These are phyloP conservation scores for Alternaria sp. DNA, from an alignment of 2,329 filamentous ascomycete species.

Conservation along the genomic window DNA sequence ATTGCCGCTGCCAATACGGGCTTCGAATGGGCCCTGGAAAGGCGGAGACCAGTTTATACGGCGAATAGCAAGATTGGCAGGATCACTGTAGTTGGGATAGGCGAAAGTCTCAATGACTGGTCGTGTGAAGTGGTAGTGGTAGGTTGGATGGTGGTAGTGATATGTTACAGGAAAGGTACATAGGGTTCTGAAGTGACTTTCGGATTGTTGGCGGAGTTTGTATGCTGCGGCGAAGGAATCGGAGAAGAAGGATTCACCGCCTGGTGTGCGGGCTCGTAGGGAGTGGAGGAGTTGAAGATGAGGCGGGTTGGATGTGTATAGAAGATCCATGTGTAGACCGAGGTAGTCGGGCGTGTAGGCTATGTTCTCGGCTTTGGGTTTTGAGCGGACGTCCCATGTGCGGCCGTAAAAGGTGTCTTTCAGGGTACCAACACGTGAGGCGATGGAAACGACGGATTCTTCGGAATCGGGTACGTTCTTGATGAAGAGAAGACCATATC, in stretches of 20 bases:
- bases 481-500: constrained; percentile 79
- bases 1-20: constrained; percentile 43
- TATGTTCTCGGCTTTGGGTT: constrained; percentile 86
- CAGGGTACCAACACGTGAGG: constrained; percentile 75
- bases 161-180: constrained; percentile 62
- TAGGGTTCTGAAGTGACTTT: constrained; percentile 54
- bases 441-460: constrained; percentile 71
- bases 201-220: constrained; percentile 43
- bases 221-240: constrained; percentile 72
- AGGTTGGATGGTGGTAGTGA: constrained; percentile 70
- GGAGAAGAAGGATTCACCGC: constrained; percentile 86
- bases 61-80: constrained; percentile 47
- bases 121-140: constrained; percentile 68
- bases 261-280: constrained; percentile 77
- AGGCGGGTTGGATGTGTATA: constrained; percentile 83
- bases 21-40: constrained; percentile 70
- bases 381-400: constrained; percentile 88
- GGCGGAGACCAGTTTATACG: constrained; percentile 77
- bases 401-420: constrained; percentile 90
- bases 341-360: constrained; percentile 84
- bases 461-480: constrained; percentile 74
- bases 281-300: constrained; percentile 90
- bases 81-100: constrained; percentile 38
- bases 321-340: constrained; percentile 90
- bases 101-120: constrained; percentile 62